Base-by-base conservation (phyloP, 345 rosid genomes). In the Eucalyptus sp. region DNA sequence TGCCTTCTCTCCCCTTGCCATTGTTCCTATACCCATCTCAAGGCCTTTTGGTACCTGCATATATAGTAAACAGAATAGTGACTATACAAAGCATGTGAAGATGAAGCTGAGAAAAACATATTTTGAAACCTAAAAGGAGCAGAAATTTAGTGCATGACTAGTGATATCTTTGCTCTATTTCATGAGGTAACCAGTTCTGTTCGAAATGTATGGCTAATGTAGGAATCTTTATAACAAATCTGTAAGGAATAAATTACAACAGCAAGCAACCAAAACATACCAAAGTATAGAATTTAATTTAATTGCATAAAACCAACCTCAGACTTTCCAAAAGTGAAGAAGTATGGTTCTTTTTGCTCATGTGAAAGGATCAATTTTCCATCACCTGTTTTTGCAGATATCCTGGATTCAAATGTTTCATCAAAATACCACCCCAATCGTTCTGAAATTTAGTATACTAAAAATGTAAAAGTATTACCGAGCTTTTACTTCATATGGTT, bases 11-110 rank as follows among this genome's bases (percentile, higher is more conserved):
- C 95, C 92, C 81, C 94, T 94, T 60, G 97, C 81, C 99, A 98
- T 97, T 54, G 98, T 93, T 92, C 99, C 99, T 81, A 98, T 94
- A 91, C 98, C 99, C 92, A 97, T 95, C 93, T 98, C 99, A 92
- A 98, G 98, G 90, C 99, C 99, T 92, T 94, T 94, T 29, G 99
- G 99, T 87, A 98, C 96, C 99, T 98, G 90, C 91, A 88, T 37
- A 52, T 31, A 48, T 54, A 60, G 87, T 51, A 86, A 86, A 50
- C 87, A 86, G 46, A 51, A 84, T n/a, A 50, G 81, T 52, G 58
- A 33, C 68, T 15, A 50, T 86, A 49, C 16, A 68, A 84, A 84
- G 76, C 49, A n/a, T 25, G 62, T 0, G 43, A 14, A 87, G 49
- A 52, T 58, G 88, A 58, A 58, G 50, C 24, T 9, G 15, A 17